A percentile compares a stretch with the other conserved stretches of the same genome.
These are phyloP conservation scores for Myochromella boudieri DNA, from an alignment of 768 basidiomycete species.

Conservation along the genomic window DNA sequence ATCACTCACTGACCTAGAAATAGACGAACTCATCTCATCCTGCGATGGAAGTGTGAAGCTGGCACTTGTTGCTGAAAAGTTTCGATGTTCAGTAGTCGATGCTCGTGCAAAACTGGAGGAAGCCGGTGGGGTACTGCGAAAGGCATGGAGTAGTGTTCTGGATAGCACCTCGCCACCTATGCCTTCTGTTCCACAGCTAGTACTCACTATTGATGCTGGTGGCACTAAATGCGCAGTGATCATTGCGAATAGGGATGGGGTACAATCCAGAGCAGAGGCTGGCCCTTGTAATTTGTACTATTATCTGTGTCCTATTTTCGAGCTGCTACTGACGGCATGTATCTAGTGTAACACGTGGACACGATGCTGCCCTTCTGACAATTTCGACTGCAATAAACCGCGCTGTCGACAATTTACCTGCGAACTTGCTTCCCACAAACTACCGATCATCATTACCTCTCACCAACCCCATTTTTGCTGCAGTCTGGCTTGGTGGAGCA, in stretches of 20 bases:
- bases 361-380: conserved; percentile 21
- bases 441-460: conserved; percentile 1
- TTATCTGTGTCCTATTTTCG: background rate
- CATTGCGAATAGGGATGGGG: conserved; percentile 19
- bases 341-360: conserved; percentile 24
- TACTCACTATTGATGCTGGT: conserved; percentile 27
- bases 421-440: background rate
- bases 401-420: conserved; percentile 13
- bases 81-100: conserved; percentile 18
- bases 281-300: conserved; percentile 28
- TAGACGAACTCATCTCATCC: conserved; percentile 27
- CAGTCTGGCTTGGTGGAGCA: conserved; percentile 27
- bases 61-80: conserved; percentile 27
- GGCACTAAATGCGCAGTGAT: conserved; percentile 25
- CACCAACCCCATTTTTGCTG: conserved; percentile 13
- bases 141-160: conserved; percentile 13
- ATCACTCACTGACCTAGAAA: conserved; percentile 21
- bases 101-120: conserved; percentile 16
- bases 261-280: conserved; percentile 20
- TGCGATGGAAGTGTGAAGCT: conserved; percentile 32
- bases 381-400: conserved; percentile 15
- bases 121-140: conserved; percentile 21
- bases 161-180: background rate
- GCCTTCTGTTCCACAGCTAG: conserved; percentile 5
- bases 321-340: background rate